phyloP scores from a whole-genome alignment of 768 basidiomycete genomes.

The Mycena olivaceomarginata region DNA sequence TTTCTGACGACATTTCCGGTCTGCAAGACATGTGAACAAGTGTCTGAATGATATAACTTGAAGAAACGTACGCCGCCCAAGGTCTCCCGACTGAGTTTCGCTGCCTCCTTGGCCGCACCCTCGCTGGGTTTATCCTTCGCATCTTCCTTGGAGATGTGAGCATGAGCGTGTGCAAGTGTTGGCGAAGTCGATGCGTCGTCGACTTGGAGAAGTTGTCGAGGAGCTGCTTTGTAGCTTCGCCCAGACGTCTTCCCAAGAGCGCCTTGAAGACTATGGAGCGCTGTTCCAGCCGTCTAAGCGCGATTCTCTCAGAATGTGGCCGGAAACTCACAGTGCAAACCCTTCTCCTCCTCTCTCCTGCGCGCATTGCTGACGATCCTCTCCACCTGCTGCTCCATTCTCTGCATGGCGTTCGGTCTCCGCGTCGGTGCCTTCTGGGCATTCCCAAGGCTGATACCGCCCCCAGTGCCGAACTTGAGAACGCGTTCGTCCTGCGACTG shows the following conservation, averaged over 20 bases:
- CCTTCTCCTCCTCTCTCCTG: constrained; percentile 90
- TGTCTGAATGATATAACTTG: background rate
- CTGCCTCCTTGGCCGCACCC: constrained; percentile 83
- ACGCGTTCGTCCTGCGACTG: constrained; percentile 86
- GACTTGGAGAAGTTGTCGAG: constrained; percentile 95
- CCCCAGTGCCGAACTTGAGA: constrained; percentile 88
- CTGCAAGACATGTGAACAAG: constrained; percentile 55
- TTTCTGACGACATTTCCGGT: constrained; percentile 77
- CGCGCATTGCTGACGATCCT: constrained; percentile 95
- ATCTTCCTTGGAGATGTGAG: constrained; percentile 76
- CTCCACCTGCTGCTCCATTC: constrained; percentile 97
- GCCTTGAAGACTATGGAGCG: constrained; percentile 88
- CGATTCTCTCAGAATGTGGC: background rate
- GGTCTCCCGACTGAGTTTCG: constrained; percentile 85
- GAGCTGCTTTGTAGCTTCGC: constrained; percentile 96
- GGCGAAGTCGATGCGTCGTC: constrained; percentile 73
- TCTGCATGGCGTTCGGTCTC: constrained; percentile 90
- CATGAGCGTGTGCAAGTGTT: constrained; percentile 64
- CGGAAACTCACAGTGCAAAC: constrained; percentile 68
- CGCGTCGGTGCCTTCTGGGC: constrained; percentile 80
- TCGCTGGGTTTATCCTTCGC: constrained; percentile 62
- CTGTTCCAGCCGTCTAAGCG: constrained; percentile 56
- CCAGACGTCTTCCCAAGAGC: constrained; percentile 97
- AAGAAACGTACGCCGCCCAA: constrained; percentile 71
- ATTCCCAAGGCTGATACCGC: constrained; percentile 91